Conservation (phyloP, 768 basidiomycete genomes). For the Crassisporium funariophilum region DNA sequence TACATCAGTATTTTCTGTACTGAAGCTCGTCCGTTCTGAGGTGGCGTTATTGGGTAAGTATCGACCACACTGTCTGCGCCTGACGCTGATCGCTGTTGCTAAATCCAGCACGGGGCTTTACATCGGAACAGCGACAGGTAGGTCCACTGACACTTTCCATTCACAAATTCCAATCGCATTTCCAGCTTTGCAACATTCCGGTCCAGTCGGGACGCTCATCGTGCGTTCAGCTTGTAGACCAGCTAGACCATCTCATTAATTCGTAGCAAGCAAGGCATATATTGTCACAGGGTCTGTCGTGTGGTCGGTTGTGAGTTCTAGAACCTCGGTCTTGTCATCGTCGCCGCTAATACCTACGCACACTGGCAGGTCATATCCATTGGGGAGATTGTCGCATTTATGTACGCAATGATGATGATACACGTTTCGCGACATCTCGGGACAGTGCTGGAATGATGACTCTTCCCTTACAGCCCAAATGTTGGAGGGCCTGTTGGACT, state of each 20-base stretch:
- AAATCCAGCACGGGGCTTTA: slow-evolving; percentile 19
- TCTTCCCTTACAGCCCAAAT: slow-evolving; percentile 21
- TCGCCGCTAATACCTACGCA: too few relatives aligned
- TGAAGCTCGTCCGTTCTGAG: too few relatives aligned
- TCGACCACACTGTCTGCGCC: neutral
- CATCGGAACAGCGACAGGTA: slow-evolving; percentile 20
- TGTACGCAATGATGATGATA: too few relatives aligned
- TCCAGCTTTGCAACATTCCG: slow-evolving; percentile 16
- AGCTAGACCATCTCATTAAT: neutral
- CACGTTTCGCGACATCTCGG: too few relatives aligned
- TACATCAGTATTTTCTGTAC: too few relatives aligned
- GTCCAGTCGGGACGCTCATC: slow-evolving; percentile 17
- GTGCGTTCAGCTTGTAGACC: slow-evolving; percentile 2
- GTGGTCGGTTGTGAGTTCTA: slow-evolving; percentile 16
- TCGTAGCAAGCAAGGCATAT: slow-evolving; percentile 9
- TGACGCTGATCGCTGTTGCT: too few relatives aligned
- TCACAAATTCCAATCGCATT: neutral
- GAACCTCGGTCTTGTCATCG: too few relatives aligned
- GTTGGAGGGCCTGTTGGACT: slow-evolving; percentile 29
- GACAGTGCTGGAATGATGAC: too few relatives aligned
- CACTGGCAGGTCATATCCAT: slow-evolving; percentile 21
- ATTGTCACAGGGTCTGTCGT: slow-evolving; percentile 19
- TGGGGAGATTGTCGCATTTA: slow-evolving; percentile 28
- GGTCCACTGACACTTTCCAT: neutral
- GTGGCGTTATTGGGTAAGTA: slow-evolving; percentile 17